phyloP scores from a whole-genome alignment of 305 asterid species.

The Solanum hybrid region DNA sequence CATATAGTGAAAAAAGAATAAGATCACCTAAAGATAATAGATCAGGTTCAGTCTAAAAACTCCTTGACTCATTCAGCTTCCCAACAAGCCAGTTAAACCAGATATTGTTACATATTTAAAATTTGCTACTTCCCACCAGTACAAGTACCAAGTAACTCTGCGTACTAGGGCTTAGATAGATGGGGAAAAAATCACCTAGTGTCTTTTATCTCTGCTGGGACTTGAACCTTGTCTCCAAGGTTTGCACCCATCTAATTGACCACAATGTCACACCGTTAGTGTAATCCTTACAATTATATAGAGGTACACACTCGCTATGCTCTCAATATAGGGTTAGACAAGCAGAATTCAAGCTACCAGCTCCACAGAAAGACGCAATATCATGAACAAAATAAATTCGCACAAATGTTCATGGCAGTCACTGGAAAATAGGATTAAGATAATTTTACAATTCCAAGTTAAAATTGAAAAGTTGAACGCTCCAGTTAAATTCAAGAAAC shows the following conservation, averaged over 20 bases:
- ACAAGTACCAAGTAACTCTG: background rate
- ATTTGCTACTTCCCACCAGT: background rate
- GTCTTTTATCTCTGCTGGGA: background rate
- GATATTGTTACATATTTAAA: background rate
- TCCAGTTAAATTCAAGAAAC: background rate
- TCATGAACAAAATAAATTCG: background rate
- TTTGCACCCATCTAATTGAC: background rate
- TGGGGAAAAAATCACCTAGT: background rate
- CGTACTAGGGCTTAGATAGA: background rate
- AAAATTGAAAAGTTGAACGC: background rate
- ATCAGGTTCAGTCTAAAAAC: background rate
- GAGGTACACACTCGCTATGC: background rate
- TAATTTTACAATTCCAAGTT: background rate
- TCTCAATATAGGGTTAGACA: background rate
- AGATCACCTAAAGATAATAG: background rate
- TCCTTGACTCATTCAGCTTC: background rate
- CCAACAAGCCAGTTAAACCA: background rate
- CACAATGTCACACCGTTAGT: background rate
- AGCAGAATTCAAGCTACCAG: background rate
- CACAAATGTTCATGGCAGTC: background rate
- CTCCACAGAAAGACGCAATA: background rate
- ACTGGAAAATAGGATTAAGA: background rate
- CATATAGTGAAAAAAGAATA: background rate
- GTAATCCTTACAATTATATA: background rate
- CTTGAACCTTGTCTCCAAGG: background rate